Conservation (phyloP, 345 rosid species). For the Linum tenue region DNA sequence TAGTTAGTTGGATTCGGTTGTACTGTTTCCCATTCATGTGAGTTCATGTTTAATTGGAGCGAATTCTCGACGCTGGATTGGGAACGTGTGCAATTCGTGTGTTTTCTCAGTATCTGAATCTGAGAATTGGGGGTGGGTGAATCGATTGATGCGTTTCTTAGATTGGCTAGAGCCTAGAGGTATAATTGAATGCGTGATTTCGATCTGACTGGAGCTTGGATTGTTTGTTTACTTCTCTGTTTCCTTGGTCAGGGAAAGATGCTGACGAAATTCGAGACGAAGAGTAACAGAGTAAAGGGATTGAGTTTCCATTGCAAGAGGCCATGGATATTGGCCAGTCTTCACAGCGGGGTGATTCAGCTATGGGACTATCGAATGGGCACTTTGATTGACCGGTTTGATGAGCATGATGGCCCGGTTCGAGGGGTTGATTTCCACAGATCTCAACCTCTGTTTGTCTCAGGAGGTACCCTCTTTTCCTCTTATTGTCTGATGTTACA, state of each 20-base stretch:
- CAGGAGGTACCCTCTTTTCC: constrained; percentile 52
- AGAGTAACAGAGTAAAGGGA: constrained; percentile 97
- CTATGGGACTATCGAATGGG: constrained; percentile 99
- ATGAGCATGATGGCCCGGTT: constrained; percentile 98
- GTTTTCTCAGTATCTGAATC: not conserved
- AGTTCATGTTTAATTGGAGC: not conserved
- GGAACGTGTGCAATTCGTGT: too few relatives aligned
- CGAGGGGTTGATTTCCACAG: constrained; percentile 95
- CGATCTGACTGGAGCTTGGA: not conserved
- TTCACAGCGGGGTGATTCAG: constrained; percentile 98
- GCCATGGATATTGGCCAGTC: constrained; percentile 98
- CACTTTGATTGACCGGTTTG: constrained; percentile 83
- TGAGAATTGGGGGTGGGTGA: too few relatives aligned
- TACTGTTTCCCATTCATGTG: not conserved
- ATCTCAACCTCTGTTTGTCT: constrained; percentile 87
- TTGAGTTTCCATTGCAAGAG: constrained; percentile 89
- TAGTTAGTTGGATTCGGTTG: not conserved
- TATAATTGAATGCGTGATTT: too few relatives aligned
- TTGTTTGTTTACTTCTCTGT: not conserved
- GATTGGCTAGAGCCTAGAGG: too few relatives aligned
- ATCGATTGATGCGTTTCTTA: too few relatives aligned
- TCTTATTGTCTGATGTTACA: not conserved
- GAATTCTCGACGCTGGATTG: not conserved
- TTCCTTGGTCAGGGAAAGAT: constrained; percentile 25
- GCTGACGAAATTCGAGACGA: constrained; percentile 97